Evolutionary conservation across 2,329 filamentous ascomycete genomes (phyloP).

Genomic region (Hypoxylon sp.): DNA sequence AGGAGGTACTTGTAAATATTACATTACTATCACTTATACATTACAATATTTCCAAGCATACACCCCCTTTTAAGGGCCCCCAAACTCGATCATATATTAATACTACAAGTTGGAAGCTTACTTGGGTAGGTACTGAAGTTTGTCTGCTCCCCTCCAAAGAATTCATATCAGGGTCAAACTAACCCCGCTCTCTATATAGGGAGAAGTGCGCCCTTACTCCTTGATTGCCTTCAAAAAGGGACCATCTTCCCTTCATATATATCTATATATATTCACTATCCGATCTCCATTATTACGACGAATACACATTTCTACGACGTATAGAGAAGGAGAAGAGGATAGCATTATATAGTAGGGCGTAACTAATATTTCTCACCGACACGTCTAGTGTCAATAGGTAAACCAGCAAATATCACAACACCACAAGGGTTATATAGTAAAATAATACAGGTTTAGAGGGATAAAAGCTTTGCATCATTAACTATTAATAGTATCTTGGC

Average conservation of each 20-base stretch:
- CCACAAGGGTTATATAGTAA: not conserved
- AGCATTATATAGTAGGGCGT: not conserved
- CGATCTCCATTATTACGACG: not conserved
- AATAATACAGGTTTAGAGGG: not conserved
- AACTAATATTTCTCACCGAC: not conserved
- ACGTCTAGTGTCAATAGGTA: no score
- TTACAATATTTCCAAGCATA: no score
- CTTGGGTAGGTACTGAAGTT: no score
- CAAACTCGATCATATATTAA: not conserved
- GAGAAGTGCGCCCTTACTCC: not conserved
- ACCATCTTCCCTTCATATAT: not conserved
- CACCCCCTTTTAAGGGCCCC: no score
- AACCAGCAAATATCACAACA: not conserved
- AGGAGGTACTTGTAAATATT: not conserved
- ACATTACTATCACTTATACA: not conserved
- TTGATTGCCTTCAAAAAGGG: not conserved
- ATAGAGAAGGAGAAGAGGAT: not conserved
- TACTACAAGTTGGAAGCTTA: no score
- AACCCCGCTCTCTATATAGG: not conserved
- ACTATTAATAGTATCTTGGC: conserved; percentile 23
- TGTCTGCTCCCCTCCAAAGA: not conserved
- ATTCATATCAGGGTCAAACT: not conserved
- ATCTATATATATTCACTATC: not conserved
- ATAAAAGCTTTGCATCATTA: conserved; percentile 20
- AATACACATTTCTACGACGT: not conserved